A percentile compares a stretch with the other conserved stretches of the same genome.
Evolutionary conservation across 2,329 filamentous ascomycete species (phyloP).

Genomic region (Monosporascus sp.): DNA sequence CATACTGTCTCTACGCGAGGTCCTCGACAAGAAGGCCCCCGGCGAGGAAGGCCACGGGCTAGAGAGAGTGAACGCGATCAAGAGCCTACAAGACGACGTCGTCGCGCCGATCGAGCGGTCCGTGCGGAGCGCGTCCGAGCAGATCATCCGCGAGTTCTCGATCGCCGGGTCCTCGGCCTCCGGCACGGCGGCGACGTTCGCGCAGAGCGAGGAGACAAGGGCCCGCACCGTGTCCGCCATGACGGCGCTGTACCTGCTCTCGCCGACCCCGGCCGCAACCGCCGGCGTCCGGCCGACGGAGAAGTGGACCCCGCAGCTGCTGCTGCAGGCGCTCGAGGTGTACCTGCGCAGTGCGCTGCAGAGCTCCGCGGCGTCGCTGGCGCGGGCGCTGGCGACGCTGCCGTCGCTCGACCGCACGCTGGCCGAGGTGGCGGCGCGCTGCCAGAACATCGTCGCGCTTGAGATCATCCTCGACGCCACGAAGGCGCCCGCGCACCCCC

Average conservation of each 20-base stretch:
- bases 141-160: slow-evolving; percentile 78
- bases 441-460: slow-evolving; percentile 86
- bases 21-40: slow-evolving; percentile 60
- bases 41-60: slow-evolving; percentile 74
- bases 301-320: slow-evolving; percentile 59
- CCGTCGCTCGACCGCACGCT: slow-evolving; percentile 78
- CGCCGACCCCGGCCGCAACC: slow-evolving; percentile 42
- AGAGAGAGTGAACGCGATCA: slow-evolving; percentile 67
- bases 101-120: slow-evolving; percentile 67
- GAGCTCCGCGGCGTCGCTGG: slow-evolving; percentile 68
- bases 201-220: slow-evolving; percentile 68
- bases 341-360: slow-evolving; percentile 80
- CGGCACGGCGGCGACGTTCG: slow-evolving; percentile 46
- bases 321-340: slow-evolving; percentile 71
- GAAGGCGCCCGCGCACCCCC: slow-evolving; percentile 63
- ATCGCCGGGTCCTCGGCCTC: slow-evolving; percentile 46
- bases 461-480: slow-evolving; percentile 69
- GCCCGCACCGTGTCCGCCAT: slow-evolving; percentile 68
- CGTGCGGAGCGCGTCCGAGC: slow-evolving; percentile 68
- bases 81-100: slow-evolving; percentile 63
- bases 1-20: slow-evolving; percentile 67
- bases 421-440: slow-evolving; percentile 73
- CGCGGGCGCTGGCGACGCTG: slow-evolving; percentile 71
- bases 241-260: slow-evolving; percentile 74
- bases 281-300: slow-evolving; percentile 42